Evolutionary conservation across 768 basidiomycete genomes (phyloP).

Genomic region (Collybiopsis confluens): DNA sequence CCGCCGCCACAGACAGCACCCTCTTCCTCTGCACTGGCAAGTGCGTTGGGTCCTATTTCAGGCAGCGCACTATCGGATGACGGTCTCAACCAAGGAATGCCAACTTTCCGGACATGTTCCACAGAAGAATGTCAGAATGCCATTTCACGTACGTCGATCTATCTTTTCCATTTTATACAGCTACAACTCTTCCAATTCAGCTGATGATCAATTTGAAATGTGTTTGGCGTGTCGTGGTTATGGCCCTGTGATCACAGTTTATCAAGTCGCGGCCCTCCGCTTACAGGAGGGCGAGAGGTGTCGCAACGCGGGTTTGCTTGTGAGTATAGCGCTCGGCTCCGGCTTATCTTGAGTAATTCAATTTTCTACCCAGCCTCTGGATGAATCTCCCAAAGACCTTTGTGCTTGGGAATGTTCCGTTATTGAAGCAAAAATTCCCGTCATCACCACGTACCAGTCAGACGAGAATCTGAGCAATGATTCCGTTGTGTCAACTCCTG

Average conservation of each 20-base stretch:
- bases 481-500: no score
- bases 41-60: background rate
- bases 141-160: conserved; percentile 28
- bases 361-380: conserved; percentile 24
- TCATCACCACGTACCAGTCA: no score
- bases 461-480: no score
- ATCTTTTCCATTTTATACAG: conserved; percentile 7
- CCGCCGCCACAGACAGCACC: background rate
- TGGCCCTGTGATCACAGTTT: conserved; percentile 47
- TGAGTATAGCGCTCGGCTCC: no score
- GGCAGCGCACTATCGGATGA: background rate
- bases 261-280: conserved; percentile 41
- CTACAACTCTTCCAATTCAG: conserved; percentile 19
- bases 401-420: conserved; percentile 31
- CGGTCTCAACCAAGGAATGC: background rate
- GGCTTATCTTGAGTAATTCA: no score
- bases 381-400: conserved; percentile 29
- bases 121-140: conserved; percentile 51
- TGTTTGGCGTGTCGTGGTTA: conserved; percentile 47
- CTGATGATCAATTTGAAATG: conserved; percentile 36
- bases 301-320: conserved; percentile 29
- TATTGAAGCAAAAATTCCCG: conserved; percentile 28
- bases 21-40: background rate
- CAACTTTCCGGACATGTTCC: conserved; percentile 37
- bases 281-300: conserved; percentile 35